Evolutionary conservation across 345 rosid species (phyloP), one percentile per base, ranked within the genome.

Genomic region (Kernera saxatilis): DNA sequence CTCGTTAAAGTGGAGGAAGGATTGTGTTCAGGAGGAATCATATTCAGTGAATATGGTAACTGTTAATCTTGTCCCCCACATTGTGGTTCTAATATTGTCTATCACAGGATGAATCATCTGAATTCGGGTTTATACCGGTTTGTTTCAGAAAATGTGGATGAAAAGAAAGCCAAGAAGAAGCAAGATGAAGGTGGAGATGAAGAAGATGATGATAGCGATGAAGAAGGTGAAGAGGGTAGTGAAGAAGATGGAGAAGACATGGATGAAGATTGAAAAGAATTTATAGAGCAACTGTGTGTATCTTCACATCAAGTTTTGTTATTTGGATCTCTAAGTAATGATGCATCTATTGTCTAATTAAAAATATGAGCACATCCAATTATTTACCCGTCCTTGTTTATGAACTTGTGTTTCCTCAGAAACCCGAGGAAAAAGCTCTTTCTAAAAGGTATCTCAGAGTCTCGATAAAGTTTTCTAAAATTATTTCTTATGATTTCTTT

Each of bases 1-100:
- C 88, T 82, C 27, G 74, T 79, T 19, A 92, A 81, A 77, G 66
- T 92, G 19, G 99, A 95, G 84, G 97, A 88, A 68, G 99, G 97
- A 56, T 80, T 95, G 67, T 89, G 99, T 77, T 59, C 93, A 4
- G 98, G 97, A 57, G 84, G 81, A 48, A 81, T 88, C 82, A 87
- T 92, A 77, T 90, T 88, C 79, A 85, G 64, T 68, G 89, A 85
- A 81, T 77, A 74, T 41, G 87, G 89, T 86, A 85, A 60, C 7
- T 17, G 77, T 57, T 51, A 5, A 53, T 52, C 55, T 54, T 61
- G 19, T 73, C 23, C 46, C 14, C 9, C 26, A 41, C 8, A 6
- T 18, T 53, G 40, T 62, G 23, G 30, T 43, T 46, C 9, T 8
- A 18, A 49, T 26, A 37, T 53, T 15, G 5, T 40, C 36, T 39